phyloP scores from a whole-genome alignment of 192 early-diverging fungal species.

The Gamsiella multidivaricata region DNA sequence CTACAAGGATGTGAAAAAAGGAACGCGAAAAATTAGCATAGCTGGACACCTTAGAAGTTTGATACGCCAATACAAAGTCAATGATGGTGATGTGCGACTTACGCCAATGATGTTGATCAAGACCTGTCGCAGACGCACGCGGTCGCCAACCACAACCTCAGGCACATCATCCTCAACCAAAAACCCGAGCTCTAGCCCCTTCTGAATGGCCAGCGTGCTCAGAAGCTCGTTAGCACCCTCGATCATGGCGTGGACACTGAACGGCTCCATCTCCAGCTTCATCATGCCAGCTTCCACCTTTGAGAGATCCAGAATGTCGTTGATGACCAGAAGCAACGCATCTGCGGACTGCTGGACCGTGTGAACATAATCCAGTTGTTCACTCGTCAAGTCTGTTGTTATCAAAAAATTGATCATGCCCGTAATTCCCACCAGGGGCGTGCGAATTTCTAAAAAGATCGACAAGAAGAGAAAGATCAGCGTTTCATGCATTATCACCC shows the following conservation, averaged over 20 bases:
- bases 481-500: too few relatives aligned
- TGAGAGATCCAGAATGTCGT: conserved; percentile 86
- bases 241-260: conserved; percentile 68
- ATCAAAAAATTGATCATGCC: conserved; percentile 80
- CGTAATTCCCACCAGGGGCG: conserved; percentile 84
- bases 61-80: too few relatives aligned
- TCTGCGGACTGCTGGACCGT: conserved; percentile 81
- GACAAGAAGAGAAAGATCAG: not conserved
- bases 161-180: conserved; percentile 79
- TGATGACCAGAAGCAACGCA: conserved; percentile 81
- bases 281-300: conserved; percentile 89
- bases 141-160: conserved; percentile 76
- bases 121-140: conserved; percentile 79
- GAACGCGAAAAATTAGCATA: not conserved
- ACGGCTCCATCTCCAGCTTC: conserved; percentile 79
- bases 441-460: conserved; percentile 80
- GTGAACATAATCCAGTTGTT: conserved; percentile 83
- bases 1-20: conserved; percentile 39
- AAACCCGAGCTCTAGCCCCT: conserved; percentile 73
- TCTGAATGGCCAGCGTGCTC: conserved; percentile 76
- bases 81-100: too few relatives aligned
- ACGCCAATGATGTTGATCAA: conserved; percentile 83
- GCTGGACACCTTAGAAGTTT: too few relatives aligned
- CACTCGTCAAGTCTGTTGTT: conserved; percentile 78
- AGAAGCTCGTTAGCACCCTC: conserved; percentile 80